Base-by-base conservation (phyloP, 164 flowering plant genomes). In the Umbilicus rupestris region DNA sequence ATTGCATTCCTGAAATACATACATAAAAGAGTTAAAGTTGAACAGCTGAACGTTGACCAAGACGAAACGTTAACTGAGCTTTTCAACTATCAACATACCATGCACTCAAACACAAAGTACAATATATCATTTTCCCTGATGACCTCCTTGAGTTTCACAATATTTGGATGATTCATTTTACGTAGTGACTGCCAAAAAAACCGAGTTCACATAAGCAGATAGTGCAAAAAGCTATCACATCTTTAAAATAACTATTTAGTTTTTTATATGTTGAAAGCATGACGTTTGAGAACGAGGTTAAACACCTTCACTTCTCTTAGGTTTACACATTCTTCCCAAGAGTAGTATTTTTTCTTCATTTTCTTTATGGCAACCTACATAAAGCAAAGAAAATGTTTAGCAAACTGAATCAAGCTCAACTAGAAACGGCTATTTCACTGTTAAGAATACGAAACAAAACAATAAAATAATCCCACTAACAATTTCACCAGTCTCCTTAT, bases 251-350 rank as follows among this genome's bases (percentile, higher is more conserved):
- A 3, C 14, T 26, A 12, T 55, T 1, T 6, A 10, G 6, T 12
- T 50, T 20, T 50, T 20, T 15, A 50, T 22, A 22, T 20, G 28
- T 50, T 26, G 9, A 22, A 7, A 50, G 7, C 22, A 20, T 50
- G 28, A 7, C 28, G 7, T 50, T 50, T 24, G 46, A 20, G 24
- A 31, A 1, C 29, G 64, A 41, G 19, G 17, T 5, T 60, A 12
- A 17, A 44, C 76, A 95, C 99, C 96, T 95, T 92, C 28, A 95
- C 97, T 87, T 95, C 99, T 77, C 99, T 86, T 68, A 95, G 77
- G 74, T 88, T 92, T 60, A 95, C 81, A 71, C 99, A 92, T 68
- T 95, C 99, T 57, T 95, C 99, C 99, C 99, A 95, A 10, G 97
- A 83, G 74, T 87, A 92, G 70, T 90, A 95, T 62, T 63, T 63